Evolutionary conservation across 1,284 basidiomycete genomes (phyloP).

Genomic region (Tremellales sp.): DNA sequence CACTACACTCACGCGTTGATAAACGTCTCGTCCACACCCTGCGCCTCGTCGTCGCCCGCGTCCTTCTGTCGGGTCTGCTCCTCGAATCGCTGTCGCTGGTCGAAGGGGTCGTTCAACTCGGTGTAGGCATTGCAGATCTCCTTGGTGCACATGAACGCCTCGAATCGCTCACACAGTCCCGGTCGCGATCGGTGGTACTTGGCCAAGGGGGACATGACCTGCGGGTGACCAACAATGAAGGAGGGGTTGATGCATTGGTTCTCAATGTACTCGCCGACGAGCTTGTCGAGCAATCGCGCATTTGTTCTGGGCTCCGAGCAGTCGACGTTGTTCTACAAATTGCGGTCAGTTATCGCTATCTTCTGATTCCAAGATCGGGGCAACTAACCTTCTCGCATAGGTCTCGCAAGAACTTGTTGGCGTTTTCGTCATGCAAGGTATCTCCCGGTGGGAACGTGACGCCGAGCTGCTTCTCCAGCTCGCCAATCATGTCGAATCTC

Average conservation of each 20-base stretch:
- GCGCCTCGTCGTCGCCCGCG: constrained; percentile 94
- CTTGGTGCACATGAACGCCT: constrained; percentile 97
- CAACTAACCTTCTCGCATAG: constrained; percentile 70
- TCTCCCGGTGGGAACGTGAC: constrained; percentile 94
- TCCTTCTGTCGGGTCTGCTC: constrained; percentile 95
- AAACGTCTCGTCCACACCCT: constrained; percentile 92
- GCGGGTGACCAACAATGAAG: constrained; percentile 98
- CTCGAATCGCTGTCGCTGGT: constrained; percentile 92
- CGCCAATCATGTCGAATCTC: constrained; percentile 96
- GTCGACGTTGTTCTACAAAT: constrained; percentile 82
- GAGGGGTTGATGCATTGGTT: constrained; percentile 92
- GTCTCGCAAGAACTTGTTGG: constrained; percentile 84
- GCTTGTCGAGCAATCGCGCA: constrained; percentile 95
- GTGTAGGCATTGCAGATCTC: constrained; percentile 98
- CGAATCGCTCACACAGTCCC: constrained; percentile 96
- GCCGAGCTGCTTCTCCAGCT: constrained; percentile 87
- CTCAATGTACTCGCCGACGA: constrained; percentile 97
- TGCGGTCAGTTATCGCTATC: constrained; percentile 2
- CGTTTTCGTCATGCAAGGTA: constrained; percentile 79
- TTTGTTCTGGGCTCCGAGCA: constrained; percentile 95
- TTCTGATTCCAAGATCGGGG: neutral
- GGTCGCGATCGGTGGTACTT: constrained; percentile 91
- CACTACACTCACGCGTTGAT: constrained; percentile 70
- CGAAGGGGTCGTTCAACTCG: constrained; percentile 97
- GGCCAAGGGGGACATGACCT: constrained; percentile 98